A percentile compares a stretch with the other conserved stretches of the same genome.
phyloP scores from a whole-genome alignment of 2,329 filamentous ascomycete genomes.

The Dactylellina sp. region DNA sequence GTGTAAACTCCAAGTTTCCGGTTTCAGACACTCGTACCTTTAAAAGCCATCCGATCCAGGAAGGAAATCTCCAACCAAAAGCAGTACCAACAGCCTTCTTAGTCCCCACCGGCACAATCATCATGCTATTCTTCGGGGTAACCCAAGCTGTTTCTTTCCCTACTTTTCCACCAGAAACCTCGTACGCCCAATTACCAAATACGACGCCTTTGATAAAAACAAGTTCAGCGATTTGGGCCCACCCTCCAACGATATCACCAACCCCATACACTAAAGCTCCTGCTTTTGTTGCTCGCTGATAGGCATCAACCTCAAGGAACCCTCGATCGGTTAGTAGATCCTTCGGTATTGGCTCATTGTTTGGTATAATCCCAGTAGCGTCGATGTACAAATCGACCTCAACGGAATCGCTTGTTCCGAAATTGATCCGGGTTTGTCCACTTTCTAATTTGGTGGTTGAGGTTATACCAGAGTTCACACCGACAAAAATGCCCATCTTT shows the following conservation, averaged over 20 bases:
- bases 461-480: slow-evolving; percentile 19
- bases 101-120: slow-evolving; percentile 44
- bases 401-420: slow-evolving; percentile 36
- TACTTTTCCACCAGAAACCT: slow-evolving; percentile 49
- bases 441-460: slow-evolving; percentile 32
- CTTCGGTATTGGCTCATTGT: slow-evolving; percentile 46
- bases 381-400: slow-evolving; percentile 55
- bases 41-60: slow-evolving; percentile 40
- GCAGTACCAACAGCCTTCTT: slow-evolving; percentile 46
- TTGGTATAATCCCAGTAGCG: slow-evolving; percentile 47
- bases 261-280: slow-evolving; percentile 43
- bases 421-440: slow-evolving; percentile 40
- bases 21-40: slow-evolving; percentile 29
- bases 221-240: slow-evolving; percentile 47
- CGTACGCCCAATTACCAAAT: slow-evolving; percentile 43
- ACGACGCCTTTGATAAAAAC: slow-evolving; percentile 37
- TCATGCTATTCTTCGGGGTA: slow-evolving; percentile 49
- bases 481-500: slow-evolving; percentile 42
- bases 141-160: slow-evolving; percentile 44
- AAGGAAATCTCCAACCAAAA: slow-evolving; percentile 53
- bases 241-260: slow-evolving; percentile 52
- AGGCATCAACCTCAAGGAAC: slow-evolving; percentile 45
- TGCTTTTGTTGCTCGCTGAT: slow-evolving; percentile 46
- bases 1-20: not conserved
- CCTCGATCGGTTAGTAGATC: slow-evolving; percentile 38